Evolutionary conservation across 2,329 filamentous ascomycete genomes (phyloP).

Genomic region (Claviceps digitariae): DNA sequence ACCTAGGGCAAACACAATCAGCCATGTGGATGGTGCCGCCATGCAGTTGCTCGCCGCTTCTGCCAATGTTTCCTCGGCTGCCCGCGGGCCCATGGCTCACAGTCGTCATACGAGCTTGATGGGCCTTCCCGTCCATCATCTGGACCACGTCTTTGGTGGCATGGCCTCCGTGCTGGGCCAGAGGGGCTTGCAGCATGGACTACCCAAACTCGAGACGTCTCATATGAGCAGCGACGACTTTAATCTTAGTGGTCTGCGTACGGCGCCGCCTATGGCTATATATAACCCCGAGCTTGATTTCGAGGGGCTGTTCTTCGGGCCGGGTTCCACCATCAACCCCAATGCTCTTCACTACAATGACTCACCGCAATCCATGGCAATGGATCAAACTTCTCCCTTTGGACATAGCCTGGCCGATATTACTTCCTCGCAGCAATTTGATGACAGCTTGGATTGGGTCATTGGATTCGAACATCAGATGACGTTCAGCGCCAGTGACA

Average conservation of each 20-base stretch:
- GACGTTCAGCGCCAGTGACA: slow-evolving; percentile 58
- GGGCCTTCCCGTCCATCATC: slow-evolving; percentile 45
- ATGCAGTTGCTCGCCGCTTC: slow-evolving; percentile 55
- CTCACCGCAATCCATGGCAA: slow-evolving; percentile 52
- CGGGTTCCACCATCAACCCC: slow-evolving; percentile 53
- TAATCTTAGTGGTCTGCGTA: slow-evolving; percentile 51
- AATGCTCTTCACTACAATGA: slow-evolving; percentile 74
- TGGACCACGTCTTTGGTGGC: slow-evolving; percentile 54
- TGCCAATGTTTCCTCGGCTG: slow-evolving; percentile 37
- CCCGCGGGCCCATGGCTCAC: slow-evolving; percentile 37
- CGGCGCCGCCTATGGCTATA: slow-evolving; percentile 55
- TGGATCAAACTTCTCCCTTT: slow-evolving; percentile 51
- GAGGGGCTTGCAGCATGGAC: slow-evolving; percentile 50
- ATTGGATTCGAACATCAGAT: slow-evolving; percentile 69
- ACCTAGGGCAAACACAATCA: slow-evolving; percentile 90
- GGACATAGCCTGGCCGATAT: slow-evolving; percentile 43
- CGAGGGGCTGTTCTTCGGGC: slow-evolving; percentile 51
- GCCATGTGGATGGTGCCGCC: slow-evolving; percentile 69
- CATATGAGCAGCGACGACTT: slow-evolving; percentile 52
- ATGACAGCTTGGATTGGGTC: slow-evolving; percentile 73
- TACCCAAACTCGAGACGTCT: slow-evolving; percentile 75
- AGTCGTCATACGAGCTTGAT: slow-evolving; percentile 64
- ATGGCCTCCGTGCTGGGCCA: slow-evolving; percentile 59
- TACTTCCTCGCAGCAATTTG: slow-evolving; percentile 44
- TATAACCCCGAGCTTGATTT: slow-evolving; percentile 42